Percentiles rank a stretch among this genome's conserved stretches.
Conservation (phyloP, 2,329 filamentous ascomycete species). For the Epichloe uncinata region DNA sequence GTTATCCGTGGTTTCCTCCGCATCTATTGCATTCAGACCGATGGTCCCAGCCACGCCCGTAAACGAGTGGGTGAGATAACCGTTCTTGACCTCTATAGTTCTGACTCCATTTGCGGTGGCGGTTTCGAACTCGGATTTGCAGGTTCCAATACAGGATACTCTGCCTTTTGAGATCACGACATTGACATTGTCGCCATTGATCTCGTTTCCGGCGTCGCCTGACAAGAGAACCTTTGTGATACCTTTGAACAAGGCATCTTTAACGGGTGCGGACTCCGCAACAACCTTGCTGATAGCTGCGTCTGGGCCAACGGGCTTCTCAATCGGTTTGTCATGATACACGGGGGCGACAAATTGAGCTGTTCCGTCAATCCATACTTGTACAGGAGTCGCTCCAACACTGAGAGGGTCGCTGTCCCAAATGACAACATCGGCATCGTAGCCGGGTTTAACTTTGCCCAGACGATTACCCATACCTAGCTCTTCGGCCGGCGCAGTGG, state of each 20-base stretch:
- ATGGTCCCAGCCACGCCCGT: constrained; percentile 47
- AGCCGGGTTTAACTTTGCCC: constrained; percentile 48
- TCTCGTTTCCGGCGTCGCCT: constrained; percentile 21
- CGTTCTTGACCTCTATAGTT: constrained; percentile 38
- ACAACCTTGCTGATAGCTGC: constrained; percentile 25
- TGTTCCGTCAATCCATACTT: constrained; percentile 51
- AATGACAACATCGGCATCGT: constrained; percentile 46
- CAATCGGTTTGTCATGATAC: constrained; percentile 36
- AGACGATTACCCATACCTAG: constrained; percentile 43
- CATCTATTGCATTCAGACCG: constrained; percentile 50
- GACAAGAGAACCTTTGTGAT: constrained; percentile 38
- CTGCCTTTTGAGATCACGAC: constrained; percentile 39
- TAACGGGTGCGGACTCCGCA: constrained; percentile 25
- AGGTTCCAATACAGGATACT: constrained; percentile 43
- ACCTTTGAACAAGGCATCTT: constrained; percentile 41
- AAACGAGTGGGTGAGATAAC: constrained; percentile 46
- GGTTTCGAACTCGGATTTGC: constrained; percentile 28
- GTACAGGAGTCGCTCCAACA: constrained; percentile 43
- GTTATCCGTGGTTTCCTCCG: constrained; percentile 41
- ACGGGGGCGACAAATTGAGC: constrained; percentile 40
- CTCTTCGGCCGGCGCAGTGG: constrained; percentile 43
- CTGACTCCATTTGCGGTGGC: constrained; percentile 21
- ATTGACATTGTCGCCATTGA: constrained; percentile 26
- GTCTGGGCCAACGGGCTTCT: constrained; percentile 26
- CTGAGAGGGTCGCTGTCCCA: constrained; percentile 52